Evolutionary conservation across 805 yeast genomes (phyloP), one percentile per base, ranked within the genome.

Genomic region (Monosporozyma aerobia): DNA sequence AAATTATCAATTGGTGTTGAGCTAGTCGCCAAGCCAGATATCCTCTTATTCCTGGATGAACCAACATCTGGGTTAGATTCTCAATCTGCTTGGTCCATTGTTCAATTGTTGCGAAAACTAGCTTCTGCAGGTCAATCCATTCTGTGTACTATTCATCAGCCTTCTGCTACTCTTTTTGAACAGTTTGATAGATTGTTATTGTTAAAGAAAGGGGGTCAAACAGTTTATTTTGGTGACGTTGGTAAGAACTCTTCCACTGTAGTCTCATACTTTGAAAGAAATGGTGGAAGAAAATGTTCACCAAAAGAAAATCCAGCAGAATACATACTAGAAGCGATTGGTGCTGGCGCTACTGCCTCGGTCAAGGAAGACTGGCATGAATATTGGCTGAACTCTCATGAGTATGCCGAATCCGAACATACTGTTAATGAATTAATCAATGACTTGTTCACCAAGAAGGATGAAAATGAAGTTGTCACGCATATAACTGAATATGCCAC

Each of bases 341-440:
- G 89, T 37, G 88, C 89, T 23, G 89, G 87, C 58, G 87, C 89
- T 2, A 82, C 86, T 16, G 81, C 87, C 1, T 60, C 69, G 33
- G 77, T 74, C 7, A 61, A 70, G 11, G 73, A 70, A 30, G 79
- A 84, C 33, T 85, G 84, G 80, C 69, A 71, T 60, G 75, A 78
- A 16, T 73, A 75, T 5, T 84, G 90, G 81, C 64, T 61, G 53
- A 68, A 68, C 49, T 76, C 80, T 6, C 48, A 58, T 8, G 77
- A 76, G 57, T 73, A 54, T 54, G 54, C 57, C 33, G 68, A 63
- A 1, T 65, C 70, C 16, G 72, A 73, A 51, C 59, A 59, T 1
- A 81, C 77, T 56, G 72, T 82, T 56, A 69, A 62, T 19, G 54
- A 59, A 37, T 74, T 82, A 82, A 82, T 80, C 62, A 52, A 51